Evolutionary conservation across 2,329 filamentous ascomycete species (phyloP), one percentile per base, ranked within the genome.

Genomic region (Dothistroma septosporum): DNA sequence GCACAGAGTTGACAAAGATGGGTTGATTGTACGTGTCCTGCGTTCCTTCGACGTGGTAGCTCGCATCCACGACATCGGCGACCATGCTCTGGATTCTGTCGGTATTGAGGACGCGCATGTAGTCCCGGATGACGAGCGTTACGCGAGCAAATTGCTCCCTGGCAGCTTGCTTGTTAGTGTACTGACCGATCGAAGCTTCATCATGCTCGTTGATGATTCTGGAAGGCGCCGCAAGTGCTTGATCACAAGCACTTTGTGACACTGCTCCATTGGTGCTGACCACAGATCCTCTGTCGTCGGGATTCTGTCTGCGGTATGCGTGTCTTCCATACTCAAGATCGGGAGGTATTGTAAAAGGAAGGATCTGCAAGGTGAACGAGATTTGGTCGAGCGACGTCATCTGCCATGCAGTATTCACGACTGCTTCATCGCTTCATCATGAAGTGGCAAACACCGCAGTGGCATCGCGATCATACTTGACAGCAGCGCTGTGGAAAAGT

Each of bases 71-170:
- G 2, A 66, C 44, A 21, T 64, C 64, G 4, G 54, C 44, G 31
- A 64, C 49, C 55, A 62, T 61, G 21, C 47, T 57, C 14, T 64
- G 62, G 24, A 62, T 52, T 0, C 49, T 22, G 14, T 49, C 22
- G 19, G 5, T 33, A 16, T 22, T 5, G 4, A 49, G 50, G 10
- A 35, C 11, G 14, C 21, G 9, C 24, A 53, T 46, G 14, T 61
- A 57, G 44, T 59, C 61, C 11, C 57, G 35, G 8, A 62, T 57
- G 1, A 59, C 22, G 24, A 62, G 31, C 3, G 57, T 59, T 28
- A 59, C 64, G 7, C 65, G 58, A 11, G 63, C 65, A 11, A 67
- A 59, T 47, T 66, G 65, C 48, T 64, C 60, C 2, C 60, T 37
- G 2, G 65, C 65, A 28, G 60, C 57, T 54, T 57, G 60, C 53